Percentiles rank a stretch among this genome's conserved stretches.
phyloP scores from a whole-genome alignment of 2,329 filamentous ascomycete genomes.

The Botrytis porri region DNA sequence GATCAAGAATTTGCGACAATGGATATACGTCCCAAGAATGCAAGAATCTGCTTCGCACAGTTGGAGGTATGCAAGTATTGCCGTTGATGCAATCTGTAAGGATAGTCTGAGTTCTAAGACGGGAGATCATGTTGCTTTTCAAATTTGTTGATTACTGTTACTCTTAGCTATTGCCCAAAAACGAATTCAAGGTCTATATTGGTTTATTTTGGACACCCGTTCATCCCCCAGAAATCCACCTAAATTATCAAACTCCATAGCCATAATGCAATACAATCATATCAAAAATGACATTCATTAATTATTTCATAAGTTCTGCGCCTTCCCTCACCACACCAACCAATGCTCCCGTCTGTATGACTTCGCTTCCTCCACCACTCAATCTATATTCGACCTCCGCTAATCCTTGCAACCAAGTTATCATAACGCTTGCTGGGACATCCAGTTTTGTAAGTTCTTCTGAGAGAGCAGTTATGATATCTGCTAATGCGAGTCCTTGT shows the following conservation, averaged over 20 bases:
- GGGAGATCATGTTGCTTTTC: background rate
- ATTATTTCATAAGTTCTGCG: slow-evolving; percentile 65
- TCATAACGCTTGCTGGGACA: slow-evolving; percentile 80
- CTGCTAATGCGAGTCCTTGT: slow-evolving; percentile 85
- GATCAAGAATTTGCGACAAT: too few species aligned
- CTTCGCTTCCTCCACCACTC: slow-evolving; percentile 81
- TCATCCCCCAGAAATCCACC: background rate
- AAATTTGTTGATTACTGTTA: background rate
- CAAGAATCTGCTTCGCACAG: too few species aligned
- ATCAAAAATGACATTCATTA: background rate
- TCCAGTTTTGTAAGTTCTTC: slow-evolving; percentile 82
- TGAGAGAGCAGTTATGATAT: slow-evolving; percentile 83
- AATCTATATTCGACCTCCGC: slow-evolving; percentile 92
- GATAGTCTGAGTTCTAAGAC: background rate
- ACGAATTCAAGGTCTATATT: background rate
- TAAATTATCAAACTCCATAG: background rate
- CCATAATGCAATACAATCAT: background rate
- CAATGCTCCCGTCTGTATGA: slow-evolving; percentile 86
- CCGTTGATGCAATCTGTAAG: too few species aligned
- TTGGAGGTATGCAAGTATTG: background rate
- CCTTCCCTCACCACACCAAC: slow-evolving; percentile 86
- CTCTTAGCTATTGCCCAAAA: background rate
- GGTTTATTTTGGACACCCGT: background rate
- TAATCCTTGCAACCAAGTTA: slow-evolving; percentile 86
- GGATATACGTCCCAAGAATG: too few species aligned